phyloP scores from a whole-genome alignment of 257 asterid species.

The Salvia splendens region DNA sequence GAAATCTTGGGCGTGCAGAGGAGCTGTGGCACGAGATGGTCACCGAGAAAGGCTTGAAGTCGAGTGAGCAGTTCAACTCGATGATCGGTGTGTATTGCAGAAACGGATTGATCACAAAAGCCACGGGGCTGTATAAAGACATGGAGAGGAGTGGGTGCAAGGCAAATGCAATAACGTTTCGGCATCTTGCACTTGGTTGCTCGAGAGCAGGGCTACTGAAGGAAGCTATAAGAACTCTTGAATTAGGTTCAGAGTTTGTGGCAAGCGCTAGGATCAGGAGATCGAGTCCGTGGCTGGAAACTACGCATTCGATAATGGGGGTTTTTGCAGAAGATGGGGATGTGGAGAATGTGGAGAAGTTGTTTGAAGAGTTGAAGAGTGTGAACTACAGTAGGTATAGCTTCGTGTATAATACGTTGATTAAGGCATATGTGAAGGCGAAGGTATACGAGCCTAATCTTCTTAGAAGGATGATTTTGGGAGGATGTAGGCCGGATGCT shows the following conservation, averaged over 20 bases:
- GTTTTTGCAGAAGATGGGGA: conserved; percentile 67
- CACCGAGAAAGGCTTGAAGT: conserved; percentile 58
- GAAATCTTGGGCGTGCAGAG: conserved; percentile 69
- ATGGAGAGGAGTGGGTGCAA: conserved; percentile 71
- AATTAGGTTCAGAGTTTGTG: conserved; percentile 46
- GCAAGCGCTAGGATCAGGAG: conserved; percentile 18
- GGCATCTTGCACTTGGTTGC: conserved; percentile 88
- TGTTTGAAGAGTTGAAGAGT: conserved; percentile 67
- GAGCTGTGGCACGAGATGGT: conserved; percentile 67
- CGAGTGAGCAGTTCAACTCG: conserved; percentile 71
- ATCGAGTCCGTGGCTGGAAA: conserved; percentile 53
- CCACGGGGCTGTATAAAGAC: conserved; percentile 73
- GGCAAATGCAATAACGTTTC: conserved; percentile 74
- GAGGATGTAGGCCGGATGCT: conserved; percentile 86
- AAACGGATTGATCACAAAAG: conserved; percentile 73
- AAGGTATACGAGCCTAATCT: conserved; percentile 72
- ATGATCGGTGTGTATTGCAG: conserved; percentile 75
- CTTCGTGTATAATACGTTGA: conserved; percentile 71
- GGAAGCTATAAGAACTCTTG: conserved; percentile 68
- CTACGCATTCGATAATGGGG: conserved; percentile 58
- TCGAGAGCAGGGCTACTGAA: conserved; percentile 67
- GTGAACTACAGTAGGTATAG: conserved; percentile 74
- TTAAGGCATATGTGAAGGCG: conserved; percentile 84
- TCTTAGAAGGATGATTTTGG: conserved; percentile 85
- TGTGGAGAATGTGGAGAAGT: conserved; percentile 60